Evolutionary conservation across 163 green algal genomes (phyloP), one percentile per base, ranked within the genome.

Genomic region (Trebouxia gelatinosa): DNA sequence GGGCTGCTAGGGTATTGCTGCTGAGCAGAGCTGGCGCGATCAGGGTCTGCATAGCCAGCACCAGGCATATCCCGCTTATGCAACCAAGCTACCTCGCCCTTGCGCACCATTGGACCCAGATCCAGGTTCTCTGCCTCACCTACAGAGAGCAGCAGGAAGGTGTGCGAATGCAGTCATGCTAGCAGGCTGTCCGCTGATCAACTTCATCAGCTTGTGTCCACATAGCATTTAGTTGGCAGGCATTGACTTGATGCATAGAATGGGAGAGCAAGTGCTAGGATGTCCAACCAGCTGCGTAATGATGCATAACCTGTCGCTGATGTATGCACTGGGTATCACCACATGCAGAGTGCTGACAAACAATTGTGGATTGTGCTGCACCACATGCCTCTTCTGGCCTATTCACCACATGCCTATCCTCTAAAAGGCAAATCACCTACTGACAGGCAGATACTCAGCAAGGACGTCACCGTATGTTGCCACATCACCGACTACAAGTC

Each of bases 71-170:
- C 74, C 28, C 23, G 23, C 51, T 64, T 51, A 57, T 79, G 29
- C 35, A 85, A 75, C 80, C 80, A 85, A n/a, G 80, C 80, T 54
- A 85, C 80, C 68, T 85, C 80, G 0, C 68, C 67, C 58, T 85
- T 80, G 17, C 35, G 39, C 6, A 85, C 38, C 58, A 85, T 74
- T 6, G 79, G 57, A 16, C 29, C 75, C 43, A 85, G 57, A 19
- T 85, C 68, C 68, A 81, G 17, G n/a, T 79, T 68, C 59, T 85
- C 80, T 68, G 81, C 80, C 34, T 85, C 80, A 16, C 75, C 74
- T 83, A 72, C 11, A 28, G 2, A 29, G 9, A 9, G 43, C 43
- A 54, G 43, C 11, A 54, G 9, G 43, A 54, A 54, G 43, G 11
- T 54, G 43, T 13, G 13, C 43, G 11, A 54, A 54, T 54, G 43